These are phyloP conservation scores for Letharia columbiana DNA, from an alignment of 495 filamentous ascomycete genomes.

Conservation along the genomic window DNA sequence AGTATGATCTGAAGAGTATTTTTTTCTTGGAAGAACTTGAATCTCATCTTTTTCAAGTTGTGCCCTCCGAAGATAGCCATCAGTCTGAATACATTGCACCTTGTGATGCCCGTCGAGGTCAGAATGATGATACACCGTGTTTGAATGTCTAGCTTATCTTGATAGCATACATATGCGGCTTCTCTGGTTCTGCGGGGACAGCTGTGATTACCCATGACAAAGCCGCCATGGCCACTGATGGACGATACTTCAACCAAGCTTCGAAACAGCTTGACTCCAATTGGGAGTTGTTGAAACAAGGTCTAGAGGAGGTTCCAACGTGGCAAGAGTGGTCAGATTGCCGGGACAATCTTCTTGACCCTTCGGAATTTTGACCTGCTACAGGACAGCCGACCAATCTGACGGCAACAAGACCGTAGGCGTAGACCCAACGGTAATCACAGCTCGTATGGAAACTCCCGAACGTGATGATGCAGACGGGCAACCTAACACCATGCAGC, in stretches of 20 bases:
- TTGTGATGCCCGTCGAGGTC: slow-evolving; percentile 82
- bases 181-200: slow-evolving; percentile 90
- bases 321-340: slow-evolving; percentile 85
- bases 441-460: slow-evolving; percentile 47
- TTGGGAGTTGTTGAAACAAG: slow-evolving; percentile 88
- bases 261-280: slow-evolving; percentile 84
- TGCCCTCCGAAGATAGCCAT: slow-evolving; percentile 96
- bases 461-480: neutral
- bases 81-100: slow-evolving; percentile 96
- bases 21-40: slow-evolving; percentile 2
- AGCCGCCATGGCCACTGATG: slow-evolving; percentile 89
- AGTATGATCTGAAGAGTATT: slow-evolving; percentile 49
- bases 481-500: slow-evolving; percentile 33
- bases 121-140: slow-evolving; percentile 23
- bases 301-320: slow-evolving; percentile 84
- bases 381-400: slow-evolving; percentile 68
- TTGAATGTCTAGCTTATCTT: slow-evolving; percentile 18
- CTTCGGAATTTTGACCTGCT: slow-evolving; percentile 23
- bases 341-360: neutral
- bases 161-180: slow-evolving; percentile 79
- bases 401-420: slow-evolving; percentile 79
- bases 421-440: slow-evolving; percentile 85
- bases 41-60: slow-evolving; percentile 48
- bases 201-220: slow-evolving; percentile 81
- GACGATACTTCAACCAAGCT: slow-evolving; percentile 97